These are phyloP conservation scores for Thelonectria blattea DNA, from an alignment of 2,329 filamentous ascomycete genomes.

Conservation along the genomic window DNA sequence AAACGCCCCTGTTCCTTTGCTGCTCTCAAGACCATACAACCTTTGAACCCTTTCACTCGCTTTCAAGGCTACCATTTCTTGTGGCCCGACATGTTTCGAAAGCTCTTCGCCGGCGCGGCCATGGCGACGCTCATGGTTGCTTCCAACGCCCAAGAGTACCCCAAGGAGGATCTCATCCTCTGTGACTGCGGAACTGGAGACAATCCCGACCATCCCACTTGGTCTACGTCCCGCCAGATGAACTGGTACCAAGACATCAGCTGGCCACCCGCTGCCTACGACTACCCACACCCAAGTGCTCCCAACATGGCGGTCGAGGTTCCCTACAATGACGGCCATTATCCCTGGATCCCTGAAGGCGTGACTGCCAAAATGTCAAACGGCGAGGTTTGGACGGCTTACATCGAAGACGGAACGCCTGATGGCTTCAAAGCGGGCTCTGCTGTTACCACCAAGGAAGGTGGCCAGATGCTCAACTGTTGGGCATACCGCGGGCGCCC, in stretches of 20 bases:
- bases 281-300: constrained; percentile 40
- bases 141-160: constrained; percentile 35
- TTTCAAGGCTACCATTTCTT: background rate
- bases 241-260: constrained; percentile 50
- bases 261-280: constrained; percentile 44
- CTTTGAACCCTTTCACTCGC: background rate
- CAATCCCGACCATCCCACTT: constrained; percentile 46
- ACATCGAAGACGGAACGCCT: constrained; percentile 49
- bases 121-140: constrained; percentile 34
- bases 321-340: constrained; percentile 46
- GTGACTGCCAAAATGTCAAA: constrained; percentile 48
- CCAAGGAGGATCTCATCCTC: constrained; percentile 47
- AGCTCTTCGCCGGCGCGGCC: constrained; percentile 29
- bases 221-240: constrained; percentile 53
- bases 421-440: constrained; percentile 49
- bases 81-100: constrained; percentile 33
- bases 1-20: background rate
- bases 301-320: constrained; percentile 49
- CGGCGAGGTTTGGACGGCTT: constrained; percentile 49
- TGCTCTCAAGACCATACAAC: constrained; percentile 1
- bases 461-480: constrained; percentile 48
- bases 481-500: constrained; percentile 51
- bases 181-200: constrained; percentile 52
- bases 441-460: constrained; percentile 48
- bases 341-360: constrained; percentile 48